Conservation (phyloP, 208 protist species). For the Trypanosoma mega region DNA sequence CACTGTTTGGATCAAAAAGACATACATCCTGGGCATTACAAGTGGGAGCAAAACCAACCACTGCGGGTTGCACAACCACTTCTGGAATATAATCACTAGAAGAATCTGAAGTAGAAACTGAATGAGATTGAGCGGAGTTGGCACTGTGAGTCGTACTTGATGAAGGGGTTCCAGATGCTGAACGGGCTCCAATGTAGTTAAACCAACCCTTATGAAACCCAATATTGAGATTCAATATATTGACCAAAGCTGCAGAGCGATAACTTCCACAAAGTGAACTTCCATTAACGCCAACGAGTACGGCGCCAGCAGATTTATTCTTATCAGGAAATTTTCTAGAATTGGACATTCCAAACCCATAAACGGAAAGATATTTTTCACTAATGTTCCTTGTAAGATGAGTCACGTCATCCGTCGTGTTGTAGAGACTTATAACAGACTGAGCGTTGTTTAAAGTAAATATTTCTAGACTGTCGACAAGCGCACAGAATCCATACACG, state of each 20-base stretch:
- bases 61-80: constrained; percentile 42
- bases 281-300: constrained; percentile 65
- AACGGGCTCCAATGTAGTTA: constrained; percentile 57
- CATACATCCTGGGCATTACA: constrained; percentile 57
- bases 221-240: constrained; percentile 63
- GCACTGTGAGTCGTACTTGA: not conserved
- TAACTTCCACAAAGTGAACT: constrained; percentile 24
- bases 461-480: constrained; percentile 61
- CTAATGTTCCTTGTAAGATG: constrained; percentile 8
- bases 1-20: constrained; percentile 37
- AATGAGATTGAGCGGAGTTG: not conserved
- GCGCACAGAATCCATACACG: constrained; percentile 73
- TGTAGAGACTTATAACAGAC: constrained; percentile 35
- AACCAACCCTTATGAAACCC: constrained; percentile 73
- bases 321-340: constrained; percentile 30
- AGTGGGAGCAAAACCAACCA: constrained; percentile 76
- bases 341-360: constrained; percentile 77
- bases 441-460: constrained; percentile 50
- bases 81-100: not conserved
- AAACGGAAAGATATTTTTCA: constrained; percentile 64
- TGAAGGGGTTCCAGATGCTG: not conserved
- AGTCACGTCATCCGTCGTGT: constrained; percentile 7
- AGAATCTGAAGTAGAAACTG: not conserved
- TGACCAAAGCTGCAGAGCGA: constrained; percentile 52
- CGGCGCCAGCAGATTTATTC: constrained; percentile 36